A percentile compares a stretch with the other conserved stretches of the same genome.
These are phyloP conservation scores for Trypethelium eluteriae DNA, from an alignment of 495 filamentous ascomycete genomes.

Conservation along the genomic window DNA sequence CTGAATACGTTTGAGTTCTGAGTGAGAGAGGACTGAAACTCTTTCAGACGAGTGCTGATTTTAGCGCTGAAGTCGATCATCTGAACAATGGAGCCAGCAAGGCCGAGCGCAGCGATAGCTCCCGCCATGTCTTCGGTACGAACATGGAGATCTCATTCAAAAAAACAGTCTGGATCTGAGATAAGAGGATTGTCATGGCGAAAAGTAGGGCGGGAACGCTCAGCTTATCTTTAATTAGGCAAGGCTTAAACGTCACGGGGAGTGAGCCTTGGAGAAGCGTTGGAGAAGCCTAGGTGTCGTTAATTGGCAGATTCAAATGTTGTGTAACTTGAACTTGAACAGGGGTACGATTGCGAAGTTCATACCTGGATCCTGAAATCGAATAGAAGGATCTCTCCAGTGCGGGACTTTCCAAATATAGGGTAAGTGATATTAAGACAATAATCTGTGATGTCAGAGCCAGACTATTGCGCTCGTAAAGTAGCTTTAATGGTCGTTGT, in stretches of 20 bases:
- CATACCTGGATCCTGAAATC: too few species aligned
- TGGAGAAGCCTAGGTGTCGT: not conserved
- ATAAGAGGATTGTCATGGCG: not conserved
- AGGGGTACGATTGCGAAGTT: too few species aligned
- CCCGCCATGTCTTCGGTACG: not conserved
- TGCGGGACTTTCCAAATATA: too few species aligned
- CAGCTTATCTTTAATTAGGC: not conserved
- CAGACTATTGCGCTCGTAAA: too few species aligned
- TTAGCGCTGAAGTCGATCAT: constrained; percentile 2
- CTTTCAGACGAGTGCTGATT: not conserved
- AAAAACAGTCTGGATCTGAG: not conserved
- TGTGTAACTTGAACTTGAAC: not conserved
- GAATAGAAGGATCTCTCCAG: too few species aligned
- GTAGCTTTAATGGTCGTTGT: too few species aligned
- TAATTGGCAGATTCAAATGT: not conserved
- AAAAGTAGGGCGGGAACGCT: not conserved
- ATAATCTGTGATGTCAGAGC: too few species aligned
- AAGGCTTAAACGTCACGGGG: not conserved
- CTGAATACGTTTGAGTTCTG: not conserved
- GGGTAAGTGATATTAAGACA: too few species aligned
- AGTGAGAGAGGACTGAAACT: not conserved
- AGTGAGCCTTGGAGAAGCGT: not conserved
- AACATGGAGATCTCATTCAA: not conserved
- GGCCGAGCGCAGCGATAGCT: not conserved
- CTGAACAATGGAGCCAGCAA: not conserved